phyloP scores from a whole-genome alignment of 2,329 filamentous ascomycete genomes.

The Paraconiothyrium brasiliense region DNA sequence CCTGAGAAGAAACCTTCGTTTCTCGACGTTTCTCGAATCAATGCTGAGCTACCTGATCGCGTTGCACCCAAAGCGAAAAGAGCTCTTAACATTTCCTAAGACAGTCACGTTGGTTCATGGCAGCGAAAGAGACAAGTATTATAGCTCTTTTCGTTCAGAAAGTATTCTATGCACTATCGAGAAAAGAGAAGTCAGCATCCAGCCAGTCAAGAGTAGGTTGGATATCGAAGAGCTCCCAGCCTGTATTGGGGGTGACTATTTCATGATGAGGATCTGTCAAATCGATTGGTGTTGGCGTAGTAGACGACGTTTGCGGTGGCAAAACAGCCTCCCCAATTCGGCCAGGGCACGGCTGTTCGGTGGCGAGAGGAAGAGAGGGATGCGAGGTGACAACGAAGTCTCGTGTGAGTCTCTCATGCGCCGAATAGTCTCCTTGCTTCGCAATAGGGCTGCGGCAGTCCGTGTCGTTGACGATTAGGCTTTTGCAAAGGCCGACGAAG shows the following conservation, averaged over 20 bases:
- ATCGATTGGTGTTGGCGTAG: not conserved
- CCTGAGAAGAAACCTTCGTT: not conserved
- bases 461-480: conserved; percentile 12
- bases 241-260: conserved; percentile 14
- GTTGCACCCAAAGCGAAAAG: not conserved
- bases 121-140: too few relatives aligned
- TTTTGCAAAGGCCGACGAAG: conserved; percentile 27
- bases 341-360: not conserved
- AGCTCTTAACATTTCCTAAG: not conserved
- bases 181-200: conserved; percentile 30
- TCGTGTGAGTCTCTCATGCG: not conserved
- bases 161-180: conserved; percentile 10
- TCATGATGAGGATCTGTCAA: not conserved
- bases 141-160: too few relatives aligned
- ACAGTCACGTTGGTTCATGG: not conserved
- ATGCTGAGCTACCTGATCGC: not conserved
- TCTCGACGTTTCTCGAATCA: not conserved
- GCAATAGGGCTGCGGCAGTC: not conserved
- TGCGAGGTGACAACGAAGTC: not conserved
- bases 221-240: conserved; percentile 30
- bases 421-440: not conserved
- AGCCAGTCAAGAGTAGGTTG: conserved; percentile 36
- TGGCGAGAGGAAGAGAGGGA: not conserved
- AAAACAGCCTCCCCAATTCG: not conserved
- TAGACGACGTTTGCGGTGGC: not conserved